Evolutionary conservation across 805 yeast species (phyloP).

Genomic region (Lipomyces yamanashiensis): DNA sequence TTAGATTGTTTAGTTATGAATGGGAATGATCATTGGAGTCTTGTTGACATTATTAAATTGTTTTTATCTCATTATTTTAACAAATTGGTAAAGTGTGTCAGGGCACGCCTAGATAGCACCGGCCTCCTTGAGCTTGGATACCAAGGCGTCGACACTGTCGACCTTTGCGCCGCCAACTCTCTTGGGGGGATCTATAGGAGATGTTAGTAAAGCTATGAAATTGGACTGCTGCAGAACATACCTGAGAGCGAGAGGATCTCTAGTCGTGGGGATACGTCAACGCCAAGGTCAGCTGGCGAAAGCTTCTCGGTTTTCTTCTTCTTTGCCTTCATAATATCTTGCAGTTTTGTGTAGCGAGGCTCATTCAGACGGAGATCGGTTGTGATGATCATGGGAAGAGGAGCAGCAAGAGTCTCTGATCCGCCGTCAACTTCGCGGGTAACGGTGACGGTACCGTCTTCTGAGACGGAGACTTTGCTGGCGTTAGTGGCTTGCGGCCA

Average conservation of each 20-base stretch:
- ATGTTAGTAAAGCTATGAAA: not conserved
- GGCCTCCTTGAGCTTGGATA: conserved; percentile 73
- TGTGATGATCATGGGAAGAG: conserved; percentile 83
- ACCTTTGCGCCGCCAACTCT: conserved; percentile 85
- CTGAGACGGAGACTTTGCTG: conserved; percentile 72
- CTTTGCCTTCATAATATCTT: conserved; percentile 98
- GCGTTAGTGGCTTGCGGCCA: conserved; percentile 99
- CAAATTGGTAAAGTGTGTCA: not conserved
- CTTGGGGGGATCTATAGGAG: conserved; percentile 68
- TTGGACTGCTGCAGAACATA: not conserved
- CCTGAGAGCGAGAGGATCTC: conserved; percentile 67
- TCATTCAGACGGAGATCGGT: conserved; percentile 92
- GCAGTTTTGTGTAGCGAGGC: conserved; percentile 94
- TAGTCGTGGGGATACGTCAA: conserved; percentile 65
- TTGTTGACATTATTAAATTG: not conserved
- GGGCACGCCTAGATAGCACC: conserved; percentile 59
- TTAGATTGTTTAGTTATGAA: not conserved
- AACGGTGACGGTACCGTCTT: conserved; percentile 57
- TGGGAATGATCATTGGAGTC: not conserved
- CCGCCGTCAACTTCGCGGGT: conserved; percentile 97
- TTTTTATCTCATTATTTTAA: not conserved
- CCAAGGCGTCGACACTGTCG: conserved; percentile 76
- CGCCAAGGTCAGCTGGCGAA: conserved; percentile 69
- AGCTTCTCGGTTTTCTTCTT: conserved; percentile 84
- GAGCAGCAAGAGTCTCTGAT: conserved; percentile 75